A percentile compares a stretch with the other conserved stretches of the same genome.
Evolutionary conservation across 2,329 filamentous ascomycete species (phyloP).

Genomic region (Penicillium sp.): DNA sequence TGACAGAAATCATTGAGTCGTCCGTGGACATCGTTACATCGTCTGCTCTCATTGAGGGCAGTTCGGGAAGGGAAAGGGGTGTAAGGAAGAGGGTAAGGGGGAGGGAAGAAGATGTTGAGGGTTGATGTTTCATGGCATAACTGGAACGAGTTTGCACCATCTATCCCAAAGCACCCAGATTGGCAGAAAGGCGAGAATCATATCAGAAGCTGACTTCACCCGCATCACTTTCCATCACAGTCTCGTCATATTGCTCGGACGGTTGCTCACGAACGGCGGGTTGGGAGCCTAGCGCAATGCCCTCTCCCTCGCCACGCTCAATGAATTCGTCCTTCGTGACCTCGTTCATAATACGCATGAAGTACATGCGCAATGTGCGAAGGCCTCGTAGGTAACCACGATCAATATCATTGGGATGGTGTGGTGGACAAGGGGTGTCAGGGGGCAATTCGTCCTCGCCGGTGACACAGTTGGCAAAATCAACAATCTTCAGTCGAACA

Average conservation of each 20-base stretch:
- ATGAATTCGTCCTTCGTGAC: constrained; percentile 53
- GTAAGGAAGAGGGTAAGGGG: neutral
- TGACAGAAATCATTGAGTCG: constrained; percentile 20
- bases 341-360: constrained; percentile 82
- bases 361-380: constrained; percentile 75
- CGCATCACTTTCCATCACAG: constrained; percentile 43
- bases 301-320: constrained; percentile 46
- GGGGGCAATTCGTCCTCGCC: constrained; percentile 68
- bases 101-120: neutral
- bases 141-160: neutral
- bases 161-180: constrained; percentile 17
- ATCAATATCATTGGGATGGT: constrained; percentile 77
- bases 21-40: constrained; percentile 23
- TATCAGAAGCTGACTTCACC: constrained; percentile 46
- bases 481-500: constrained; percentile 89
- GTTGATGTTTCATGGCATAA: neutral
- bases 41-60: constrained; percentile 6
- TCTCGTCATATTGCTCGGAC: constrained; percentile 39
- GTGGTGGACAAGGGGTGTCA: constrained; percentile 71
- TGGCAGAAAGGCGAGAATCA: constrained; percentile 4
- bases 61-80: neutral
- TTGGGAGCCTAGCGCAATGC: constrained; percentile 37
- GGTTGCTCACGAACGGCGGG: constrained; percentile 30
- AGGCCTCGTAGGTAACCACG: constrained; percentile 86
- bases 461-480: constrained; percentile 97